Evolutionary conservation across 441 rosid genomes (phyloP), one percentile per base, ranked within the genome.

Genomic region (Erysimum cheiri): DNA sequence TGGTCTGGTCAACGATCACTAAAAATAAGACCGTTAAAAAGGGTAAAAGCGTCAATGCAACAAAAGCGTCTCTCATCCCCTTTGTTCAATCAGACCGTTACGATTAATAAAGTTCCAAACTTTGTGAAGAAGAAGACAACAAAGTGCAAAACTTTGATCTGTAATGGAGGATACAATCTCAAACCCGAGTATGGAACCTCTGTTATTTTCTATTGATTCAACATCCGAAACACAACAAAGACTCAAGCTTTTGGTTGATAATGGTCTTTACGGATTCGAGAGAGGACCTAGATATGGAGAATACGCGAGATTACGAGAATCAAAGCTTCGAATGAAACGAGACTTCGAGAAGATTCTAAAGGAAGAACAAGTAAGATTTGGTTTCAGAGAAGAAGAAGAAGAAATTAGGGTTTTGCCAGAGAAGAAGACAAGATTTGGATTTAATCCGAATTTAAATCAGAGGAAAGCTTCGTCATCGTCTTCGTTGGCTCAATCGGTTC

Each of bases 221-320:
- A 73, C 82, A 12, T 77, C 82, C 13, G 58, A 66, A 17, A 52
- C 64, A 80, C 49, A 32, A 59, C 65, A 60, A 60, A 60, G 28
- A 3, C 65, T 60, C 5, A 41, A 60, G 36, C 37, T 60, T 41
- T 60, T 60, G 65, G 50, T 41, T 3, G 19, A 60, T 0, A 60
- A 60, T 14, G 50, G 37, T 44, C 79, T 67, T 68, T 26, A 22
- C 75, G 26, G 52, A 60, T 73, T 88, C 86, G 95, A 85, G 73
- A 82, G 98, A 80, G 96, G 98, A 15, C 90, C 96, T 3, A 81
- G 85, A 57, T 90, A 92, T 69, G 47, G 69, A 12, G 95, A 85
- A 4, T 92, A 90, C 73, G 85, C 95, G 3, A 77, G 83, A 63
- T 64, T 92, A 8, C 67, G 98, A 33, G 96, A 92, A 69, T 78